Evolutionary conservation across 2,329 filamentous ascomycete species (phyloP).

Genomic region (Apiospora koreana): DNA sequence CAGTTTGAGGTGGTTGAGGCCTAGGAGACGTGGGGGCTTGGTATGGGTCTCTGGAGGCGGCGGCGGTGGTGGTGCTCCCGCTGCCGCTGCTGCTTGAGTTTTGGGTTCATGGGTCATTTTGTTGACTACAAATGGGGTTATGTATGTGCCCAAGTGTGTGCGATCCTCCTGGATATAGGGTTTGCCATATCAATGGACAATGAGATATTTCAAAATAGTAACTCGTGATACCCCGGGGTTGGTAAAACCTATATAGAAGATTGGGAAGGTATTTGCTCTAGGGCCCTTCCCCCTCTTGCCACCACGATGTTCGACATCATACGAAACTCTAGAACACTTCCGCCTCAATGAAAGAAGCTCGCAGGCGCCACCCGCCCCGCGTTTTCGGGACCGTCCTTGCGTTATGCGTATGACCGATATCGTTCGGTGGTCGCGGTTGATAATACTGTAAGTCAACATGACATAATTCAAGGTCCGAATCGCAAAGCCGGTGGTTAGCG

Average conservation of each 20-base stretch:
- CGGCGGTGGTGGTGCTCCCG: not conserved
- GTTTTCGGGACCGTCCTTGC: not conserved
- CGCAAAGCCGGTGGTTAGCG: not conserved
- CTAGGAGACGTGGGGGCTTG: not conserved
- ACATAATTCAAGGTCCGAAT: not conserved
- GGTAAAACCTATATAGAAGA: not conserved
- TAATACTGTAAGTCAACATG: not conserved
- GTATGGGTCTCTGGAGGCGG: not conserved
- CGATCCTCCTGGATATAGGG: not conserved
- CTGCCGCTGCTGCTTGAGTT: not conserved
- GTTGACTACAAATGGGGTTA: not conserved
- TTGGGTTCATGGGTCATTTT: not conserved
- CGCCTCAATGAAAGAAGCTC: not conserved
- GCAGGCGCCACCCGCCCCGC: not conserved
- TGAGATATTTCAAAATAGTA: not conserved
- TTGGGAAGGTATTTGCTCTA: not conserved
- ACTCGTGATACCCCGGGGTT: not conserved
- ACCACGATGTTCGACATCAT: not conserved
- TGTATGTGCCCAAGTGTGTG: not conserved
- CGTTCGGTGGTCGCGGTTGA: not conserved
- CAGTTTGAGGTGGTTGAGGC: slow-evolving; percentile 8
- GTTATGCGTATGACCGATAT: not conserved
- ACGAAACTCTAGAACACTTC: not conserved
- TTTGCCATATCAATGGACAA: not conserved
- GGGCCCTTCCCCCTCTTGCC: not conserved